phyloP scores from a whole-genome alignment of 2,329 filamentous ascomycete species.

The Hypoxylon sp. region DNA sequence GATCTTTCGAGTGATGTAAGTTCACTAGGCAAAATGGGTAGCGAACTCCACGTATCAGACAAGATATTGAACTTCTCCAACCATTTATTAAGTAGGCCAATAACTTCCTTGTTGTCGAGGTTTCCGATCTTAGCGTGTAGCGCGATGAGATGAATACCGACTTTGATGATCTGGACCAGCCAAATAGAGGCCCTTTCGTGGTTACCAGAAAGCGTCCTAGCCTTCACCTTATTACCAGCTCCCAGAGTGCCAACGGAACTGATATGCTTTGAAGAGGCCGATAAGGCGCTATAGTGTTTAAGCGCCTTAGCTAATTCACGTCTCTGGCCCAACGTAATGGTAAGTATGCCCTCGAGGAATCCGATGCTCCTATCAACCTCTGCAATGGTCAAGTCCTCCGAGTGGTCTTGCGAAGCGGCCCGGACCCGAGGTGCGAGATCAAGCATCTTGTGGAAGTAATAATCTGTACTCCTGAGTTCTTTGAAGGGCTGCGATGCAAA shows the following conservation, averaged over 20 bases:
- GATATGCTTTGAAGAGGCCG: constrained; percentile 57
- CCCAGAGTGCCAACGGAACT: constrained; percentile 53
- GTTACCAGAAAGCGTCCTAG: constrained; percentile 43
- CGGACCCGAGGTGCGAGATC: constrained; percentile 80
- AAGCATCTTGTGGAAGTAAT: constrained; percentile 84
- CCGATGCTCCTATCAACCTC: constrained; percentile 85
- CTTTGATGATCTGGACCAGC: constrained; percentile 77
- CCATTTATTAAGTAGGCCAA: constrained; percentile 66
- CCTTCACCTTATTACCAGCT: constrained; percentile 43
- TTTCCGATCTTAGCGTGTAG: constrained; percentile 77
- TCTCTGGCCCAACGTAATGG: constrained; percentile 74
- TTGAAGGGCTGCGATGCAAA: constrained; percentile 54
- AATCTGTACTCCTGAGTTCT: constrained; percentile 68
- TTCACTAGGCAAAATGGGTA: constrained; percentile 66
- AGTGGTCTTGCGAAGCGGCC: constrained; percentile 78
- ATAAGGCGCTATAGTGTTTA: constrained; percentile 58
- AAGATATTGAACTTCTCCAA: constrained; percentile 63
- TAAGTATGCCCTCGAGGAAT: constrained; percentile 87
- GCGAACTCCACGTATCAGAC: constrained; percentile 58
- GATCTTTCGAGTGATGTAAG: constrained; percentile 62
- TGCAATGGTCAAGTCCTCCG: constrained; percentile 85
- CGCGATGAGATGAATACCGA: constrained; percentile 73
- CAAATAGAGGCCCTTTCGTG: constrained; percentile 63
- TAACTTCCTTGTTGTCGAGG: constrained; percentile 62
- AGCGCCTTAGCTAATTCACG: constrained; percentile 61